Evolutionary conservation across 176 grass and related monocot species (phyloP), one percentile per base, ranked within the genome.

Genomic region (Carex pumila): DNA sequence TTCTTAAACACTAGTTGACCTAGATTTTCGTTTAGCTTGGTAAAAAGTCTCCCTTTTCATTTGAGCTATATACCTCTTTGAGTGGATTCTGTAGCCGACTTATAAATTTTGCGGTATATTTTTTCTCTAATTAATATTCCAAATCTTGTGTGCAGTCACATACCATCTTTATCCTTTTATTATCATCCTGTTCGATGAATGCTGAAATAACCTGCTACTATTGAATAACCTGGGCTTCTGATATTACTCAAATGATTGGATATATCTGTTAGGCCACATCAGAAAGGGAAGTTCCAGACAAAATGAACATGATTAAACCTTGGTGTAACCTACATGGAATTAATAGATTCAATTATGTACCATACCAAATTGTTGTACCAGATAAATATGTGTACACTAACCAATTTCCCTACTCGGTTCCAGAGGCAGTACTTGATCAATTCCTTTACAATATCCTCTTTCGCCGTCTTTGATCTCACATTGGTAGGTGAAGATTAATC

Each of bases 1-100:
- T 79, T 71, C 61, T 68, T 84, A 1, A 90, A 84, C 79, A 77
- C 19, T 83, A 82, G 65, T 81, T 87, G 79, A 87, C 11, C 41
- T 69, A 83, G 64, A 81, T 43, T 71, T 25, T 60, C 2, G 0
- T 57, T 86, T 65, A 59, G 45, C 56, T 71, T 63, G 71, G 25
- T 76, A 25, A 54, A 14, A 55, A 78, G 52, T 52, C 31, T 55
- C 6, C 29, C 37, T 53, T 66, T 64, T 83, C 13, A 43, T 47
- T 86, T 79, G 61, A 86, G 70, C 17, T 56, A 53, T 59, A 56
- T 77, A 57, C 25, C 22, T 18, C 25, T 67, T 21, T 53, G 21
- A 67, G n/a, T 54, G 15, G 53, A 68, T 81, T 81, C 39, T 86
- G 50, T 81, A 86, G 85, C 25, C 50, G 72, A 79, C 43, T 18